phyloP scores from a whole-genome alignment of 2,329 filamentous ascomycete genomes.

The Colletotrichum graminicola region DNA sequence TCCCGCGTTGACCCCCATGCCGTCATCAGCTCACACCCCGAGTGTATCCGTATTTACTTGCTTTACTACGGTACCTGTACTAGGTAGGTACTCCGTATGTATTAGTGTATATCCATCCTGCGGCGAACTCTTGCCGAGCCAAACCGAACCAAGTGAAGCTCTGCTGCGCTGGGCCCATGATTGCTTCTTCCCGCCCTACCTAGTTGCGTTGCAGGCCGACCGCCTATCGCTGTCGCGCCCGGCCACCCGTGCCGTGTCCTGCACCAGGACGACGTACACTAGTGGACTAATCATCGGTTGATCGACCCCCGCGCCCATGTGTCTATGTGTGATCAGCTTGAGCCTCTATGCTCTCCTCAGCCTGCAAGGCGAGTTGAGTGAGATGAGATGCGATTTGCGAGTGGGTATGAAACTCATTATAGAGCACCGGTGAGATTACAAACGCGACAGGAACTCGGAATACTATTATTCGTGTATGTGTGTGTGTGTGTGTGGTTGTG shows the following conservation, averaged over 20 bases:
- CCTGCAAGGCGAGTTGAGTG: not conserved
- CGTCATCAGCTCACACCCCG: conserved; percentile 21
- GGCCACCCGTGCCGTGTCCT: no score
- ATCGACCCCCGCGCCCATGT: not conserved
- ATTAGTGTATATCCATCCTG: conserved; percentile 8
- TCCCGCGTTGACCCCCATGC: conserved; percentile 29
- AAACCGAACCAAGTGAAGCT: conserved; percentile 19
- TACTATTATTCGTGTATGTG: no score
- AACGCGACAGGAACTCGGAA: no score
- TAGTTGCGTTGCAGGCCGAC: not conserved
- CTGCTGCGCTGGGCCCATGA: conserved; percentile 36
- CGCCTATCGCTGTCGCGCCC: conserved; percentile 5
- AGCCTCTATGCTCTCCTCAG: no score
- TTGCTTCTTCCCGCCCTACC: conserved; percentile 17
- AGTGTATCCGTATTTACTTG: no score
- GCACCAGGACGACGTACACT: no score
- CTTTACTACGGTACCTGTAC: no score
- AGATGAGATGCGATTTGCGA: no score
- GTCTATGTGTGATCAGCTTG: no score
- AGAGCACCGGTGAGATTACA: not conserved
- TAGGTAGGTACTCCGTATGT: no score
- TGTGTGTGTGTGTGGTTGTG: no score
- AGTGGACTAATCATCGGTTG: conserved; percentile 14
- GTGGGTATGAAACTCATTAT: not conserved
- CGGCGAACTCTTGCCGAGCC: conserved; percentile 1